phyloP scores from a whole-genome alignment of 306 rosid species.

The Betula pendula region DNA sequence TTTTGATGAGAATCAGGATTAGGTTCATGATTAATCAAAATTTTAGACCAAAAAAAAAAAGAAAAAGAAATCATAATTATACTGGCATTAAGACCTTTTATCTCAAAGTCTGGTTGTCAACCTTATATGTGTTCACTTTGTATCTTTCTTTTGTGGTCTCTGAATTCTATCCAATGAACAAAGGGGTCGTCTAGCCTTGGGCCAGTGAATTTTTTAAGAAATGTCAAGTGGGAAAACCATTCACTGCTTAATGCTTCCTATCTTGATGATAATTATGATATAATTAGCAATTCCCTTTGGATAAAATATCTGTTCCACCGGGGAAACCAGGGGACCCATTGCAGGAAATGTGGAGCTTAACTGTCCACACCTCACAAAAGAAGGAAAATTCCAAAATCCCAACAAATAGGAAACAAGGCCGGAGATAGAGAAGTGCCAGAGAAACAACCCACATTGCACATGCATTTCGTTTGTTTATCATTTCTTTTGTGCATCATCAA shows the following conservation, averaged over 20 bases:
- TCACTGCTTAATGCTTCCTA: conserved; percentile 7
- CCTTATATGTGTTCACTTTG: conserved; percentile 5
- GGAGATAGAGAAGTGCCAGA: conserved; percentile 53
- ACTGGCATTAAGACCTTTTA: conserved; percentile 22
- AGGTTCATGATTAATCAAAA: conserved; percentile 47
- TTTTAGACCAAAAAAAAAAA: conserved; percentile 29
- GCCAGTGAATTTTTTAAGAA: too few species aligned
- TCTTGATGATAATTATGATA: conserved; percentile 26
- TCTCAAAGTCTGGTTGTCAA: conserved; percentile 33
- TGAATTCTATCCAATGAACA: too few species aligned
- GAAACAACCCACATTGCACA: conserved; percentile 66
- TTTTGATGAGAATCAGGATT: conserved; percentile 53
- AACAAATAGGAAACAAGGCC: conserved; percentile 41
- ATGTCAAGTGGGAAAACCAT: too few species aligned
- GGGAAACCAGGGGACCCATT: conserved; percentile 5
- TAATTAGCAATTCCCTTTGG: conserved; percentile 26
- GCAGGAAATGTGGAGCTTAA: conserved; percentile 47
- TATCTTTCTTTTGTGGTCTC: too few species aligned
- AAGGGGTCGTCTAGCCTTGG: too few species aligned
- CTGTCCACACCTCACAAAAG: conserved; percentile 35
- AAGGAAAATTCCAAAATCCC: conserved; percentile 44
- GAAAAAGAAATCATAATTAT: conserved; percentile 21
- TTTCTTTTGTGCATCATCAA: conserved; percentile 50
- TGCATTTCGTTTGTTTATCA: conserved; percentile 48
- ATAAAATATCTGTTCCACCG: conserved; percentile 13